These are phyloP conservation scores for Dentipellis fragilis DNA, from an alignment of 768 basidiomycete species.

Conservation along the genomic window DNA sequence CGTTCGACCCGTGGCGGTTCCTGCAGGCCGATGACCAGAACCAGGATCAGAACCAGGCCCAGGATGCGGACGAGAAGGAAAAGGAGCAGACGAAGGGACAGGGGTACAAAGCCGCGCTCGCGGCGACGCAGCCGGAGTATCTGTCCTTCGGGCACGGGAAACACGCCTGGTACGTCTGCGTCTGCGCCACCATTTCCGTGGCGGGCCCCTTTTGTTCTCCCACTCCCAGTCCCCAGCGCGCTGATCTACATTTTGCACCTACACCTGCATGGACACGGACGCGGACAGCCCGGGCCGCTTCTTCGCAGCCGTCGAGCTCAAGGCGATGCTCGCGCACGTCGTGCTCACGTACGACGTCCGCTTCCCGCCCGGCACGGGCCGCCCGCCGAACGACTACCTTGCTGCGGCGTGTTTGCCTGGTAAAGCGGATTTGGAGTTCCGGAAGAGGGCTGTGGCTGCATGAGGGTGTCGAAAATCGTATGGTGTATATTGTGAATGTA, in stretches of 20 bases:
- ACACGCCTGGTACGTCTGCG: conserved; percentile 16
- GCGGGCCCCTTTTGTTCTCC: no score
- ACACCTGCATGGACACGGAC: no score
- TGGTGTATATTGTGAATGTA: no score
- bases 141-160: conserved; percentile 18
- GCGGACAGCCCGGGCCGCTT: conserved; percentile 25
- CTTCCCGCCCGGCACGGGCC: conserved; percentile 13
- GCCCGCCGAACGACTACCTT: background rate
- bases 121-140: conserved; percentile 10
- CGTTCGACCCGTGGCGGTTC: conserved; percentile 36
- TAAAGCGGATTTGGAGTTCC: no score
- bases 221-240: no score
- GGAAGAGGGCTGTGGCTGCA: no score
- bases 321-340: conserved; percentile 24
- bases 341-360: conserved; percentile 23
- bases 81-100: background rate
- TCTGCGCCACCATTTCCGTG: no score
- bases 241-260: background rate
- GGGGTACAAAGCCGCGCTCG: background rate
- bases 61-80: background rate
- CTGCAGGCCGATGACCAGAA: conserved; percentile 1
- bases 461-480: no score
- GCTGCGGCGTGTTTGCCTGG: no score
- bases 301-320: conserved; percentile 25
- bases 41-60: no score